These are phyloP conservation scores for Incumbomyces delicatus DNA, from an alignment of 2,329 filamentous ascomycete species.

Conservation along the genomic window DNA sequence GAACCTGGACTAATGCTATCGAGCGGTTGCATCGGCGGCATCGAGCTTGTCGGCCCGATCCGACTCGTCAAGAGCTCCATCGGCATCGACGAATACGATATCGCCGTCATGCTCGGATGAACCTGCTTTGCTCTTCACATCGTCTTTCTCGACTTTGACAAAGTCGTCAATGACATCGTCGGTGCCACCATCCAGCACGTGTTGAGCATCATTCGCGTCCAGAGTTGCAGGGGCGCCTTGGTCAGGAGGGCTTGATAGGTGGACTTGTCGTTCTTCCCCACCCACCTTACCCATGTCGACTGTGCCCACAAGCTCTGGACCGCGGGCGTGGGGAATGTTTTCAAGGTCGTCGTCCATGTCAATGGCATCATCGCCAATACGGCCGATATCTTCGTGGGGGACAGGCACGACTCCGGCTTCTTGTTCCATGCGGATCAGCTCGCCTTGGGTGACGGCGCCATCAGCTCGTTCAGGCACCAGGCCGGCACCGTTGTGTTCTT, in stretches of 20 bases:
- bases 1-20: neutral
- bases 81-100: slow-evolving; percentile 28
- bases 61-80: slow-evolving; percentile 11
- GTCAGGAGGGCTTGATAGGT: slow-evolving; percentile 21
- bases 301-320: slow-evolving; percentile 74
- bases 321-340: slow-evolving; percentile 61
- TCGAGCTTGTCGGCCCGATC: slow-evolving; percentile 4
- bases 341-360: slow-evolving; percentile 43
- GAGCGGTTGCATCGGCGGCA: neutral
- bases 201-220: slow-evolving; percentile 15
- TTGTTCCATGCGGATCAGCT: slow-evolving; percentile 78
- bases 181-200: slow-evolving; percentile 13
- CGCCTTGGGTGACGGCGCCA: slow-evolving; percentile 66
- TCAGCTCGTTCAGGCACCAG: slow-evolving; percentile 28
- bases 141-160: slow-evolving; percentile 2
- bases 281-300: slow-evolving; percentile 74
- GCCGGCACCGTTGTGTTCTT: slow-evolving; percentile 6
- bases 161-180: slow-evolving; percentile 6
- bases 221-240: slow-evolving; percentile 4
- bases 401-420: slow-evolving; percentile 68
- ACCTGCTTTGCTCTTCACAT: neutral
- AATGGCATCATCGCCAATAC: slow-evolving; percentile 30
- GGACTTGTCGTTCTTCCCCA: slow-evolving; percentile 37
- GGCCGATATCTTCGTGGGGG: slow-evolving; percentile 23
- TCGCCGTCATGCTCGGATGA: slow-evolving; percentile 26